phyloP scores from a whole-genome alignment of 805 yeast genomes.

The Sugiyamaella floridensis region DNA sequence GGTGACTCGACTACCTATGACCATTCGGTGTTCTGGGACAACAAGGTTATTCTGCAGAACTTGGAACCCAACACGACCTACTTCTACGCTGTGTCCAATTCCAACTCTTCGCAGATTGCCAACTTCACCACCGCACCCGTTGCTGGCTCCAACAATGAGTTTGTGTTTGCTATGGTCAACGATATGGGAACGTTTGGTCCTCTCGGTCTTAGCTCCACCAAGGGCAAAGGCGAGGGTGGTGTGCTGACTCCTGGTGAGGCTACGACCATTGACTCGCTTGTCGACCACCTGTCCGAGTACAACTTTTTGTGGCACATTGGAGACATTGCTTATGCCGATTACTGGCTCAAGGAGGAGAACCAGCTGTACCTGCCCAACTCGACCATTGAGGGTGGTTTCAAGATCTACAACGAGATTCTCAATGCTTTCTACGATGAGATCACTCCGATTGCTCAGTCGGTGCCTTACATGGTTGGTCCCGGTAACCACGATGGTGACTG shows the following conservation, averaged over 20 bases:
- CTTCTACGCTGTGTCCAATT: constrained; percentile 17
- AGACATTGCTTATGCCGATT: constrained; percentile 26
- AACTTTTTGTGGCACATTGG: constrained; percentile 22
- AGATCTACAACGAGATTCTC: constrained; percentile 13
- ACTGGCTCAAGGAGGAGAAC: constrained; percentile 22
- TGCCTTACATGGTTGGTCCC: constrained; percentile 22
- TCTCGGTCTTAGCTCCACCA: constrained; percentile 9
- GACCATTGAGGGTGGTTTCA: constrained; percentile 10
- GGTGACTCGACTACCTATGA: constrained; percentile 20
- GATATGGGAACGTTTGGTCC: constrained; percentile 18
- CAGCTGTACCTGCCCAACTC: constrained; percentile 13
- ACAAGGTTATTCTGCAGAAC: constrained; percentile 22
- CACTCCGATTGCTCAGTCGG: constrained; percentile 7
- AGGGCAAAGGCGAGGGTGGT: constrained; percentile 15
- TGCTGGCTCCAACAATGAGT: constrained; percentile 9
- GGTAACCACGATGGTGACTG: constrained; percentile 23
- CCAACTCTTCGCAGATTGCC: constrained; percentile 3
- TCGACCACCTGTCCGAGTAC: constrained; percentile 8
- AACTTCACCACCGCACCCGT: constrained; percentile 11
- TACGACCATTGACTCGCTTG: constrained; percentile 17
- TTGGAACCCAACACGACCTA: constrained; percentile 21
- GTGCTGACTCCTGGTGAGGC: constrained; percentile 14
- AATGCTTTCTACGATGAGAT: constrained; percentile 14
- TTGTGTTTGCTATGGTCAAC: constrained; percentile 15
- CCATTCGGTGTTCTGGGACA: constrained; percentile 20